A percentile compares a stretch with the other conserved stretches of the same genome.
Evolutionary conservation across 352 stramenopile genomes (phyloP).

Genomic region (Pythium scleroteichum): DNA sequence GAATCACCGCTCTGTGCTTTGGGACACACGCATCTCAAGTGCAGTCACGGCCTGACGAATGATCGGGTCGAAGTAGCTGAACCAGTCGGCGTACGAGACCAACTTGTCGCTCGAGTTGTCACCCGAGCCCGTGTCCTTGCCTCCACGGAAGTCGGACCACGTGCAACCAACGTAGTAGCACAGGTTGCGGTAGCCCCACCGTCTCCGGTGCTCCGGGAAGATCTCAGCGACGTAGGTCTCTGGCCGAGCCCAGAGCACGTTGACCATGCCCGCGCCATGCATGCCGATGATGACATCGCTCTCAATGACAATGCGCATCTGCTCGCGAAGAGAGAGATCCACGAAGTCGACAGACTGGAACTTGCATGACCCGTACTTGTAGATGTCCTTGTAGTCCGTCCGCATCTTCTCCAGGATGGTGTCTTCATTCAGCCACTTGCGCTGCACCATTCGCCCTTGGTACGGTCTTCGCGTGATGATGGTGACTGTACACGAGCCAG

Average conservation of each 20-base stretch:
- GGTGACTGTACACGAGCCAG: conserved; percentile 33
- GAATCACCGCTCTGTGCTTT: neutral
- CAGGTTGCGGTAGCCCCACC: conserved; percentile 40
- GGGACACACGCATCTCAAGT: neutral
- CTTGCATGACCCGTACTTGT: conserved; percentile 25
- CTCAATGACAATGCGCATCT: conserved; percentile 33
- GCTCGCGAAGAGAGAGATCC: conserved; percentile 25
- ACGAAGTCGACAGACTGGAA: conserved; percentile 45
- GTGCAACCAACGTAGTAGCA: conserved; percentile 37
- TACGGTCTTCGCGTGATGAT: conserved; percentile 62
- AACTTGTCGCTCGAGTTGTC: conserved; percentile 52
- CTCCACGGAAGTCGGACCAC: conserved; percentile 33
- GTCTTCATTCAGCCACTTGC: conserved; percentile 62
- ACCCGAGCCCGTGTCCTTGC: conserved; percentile 21
- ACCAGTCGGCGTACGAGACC: conserved; percentile 55
- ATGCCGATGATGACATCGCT: conserved; percentile 46
- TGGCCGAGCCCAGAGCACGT: conserved; percentile 35
- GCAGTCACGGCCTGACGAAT: conserved; percentile 22
- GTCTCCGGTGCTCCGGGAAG: conserved; percentile 28
- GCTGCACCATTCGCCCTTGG: conserved; percentile 46
- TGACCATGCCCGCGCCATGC: conserved; percentile 44
- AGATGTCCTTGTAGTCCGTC: conserved; percentile 20
- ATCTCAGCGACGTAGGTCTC: conserved; percentile 41
- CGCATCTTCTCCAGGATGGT: conserved; percentile 28
- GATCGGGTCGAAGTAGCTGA: conserved; percentile 45